Conservation (phyloP, 163 green algal genomes). For the Dunaliella salina region DNA sequence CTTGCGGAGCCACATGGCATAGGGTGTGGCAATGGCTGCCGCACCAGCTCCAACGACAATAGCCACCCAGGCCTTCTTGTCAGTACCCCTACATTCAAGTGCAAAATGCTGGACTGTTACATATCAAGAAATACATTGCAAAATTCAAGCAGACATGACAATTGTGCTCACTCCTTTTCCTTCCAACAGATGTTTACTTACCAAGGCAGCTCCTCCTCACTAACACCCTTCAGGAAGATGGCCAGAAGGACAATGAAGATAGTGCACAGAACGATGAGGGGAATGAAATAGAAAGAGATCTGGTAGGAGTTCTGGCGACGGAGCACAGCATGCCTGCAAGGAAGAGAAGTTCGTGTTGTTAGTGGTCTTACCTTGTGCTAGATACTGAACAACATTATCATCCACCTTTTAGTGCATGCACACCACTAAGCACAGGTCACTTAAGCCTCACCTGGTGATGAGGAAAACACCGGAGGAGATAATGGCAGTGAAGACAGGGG, state of each 20-base stretch:
- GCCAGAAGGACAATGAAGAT: slow-evolving; percentile 19
- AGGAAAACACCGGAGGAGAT: slow-evolving; percentile 16
- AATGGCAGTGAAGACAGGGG: slow-evolving; percentile 17
- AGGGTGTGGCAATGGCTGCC: neutral
- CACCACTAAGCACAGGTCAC: too few relatives aligned
- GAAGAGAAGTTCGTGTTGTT: too few relatives aligned
- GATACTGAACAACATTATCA: too few relatives aligned
- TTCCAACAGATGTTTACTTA: too few relatives aligned
- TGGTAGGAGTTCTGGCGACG: slow-evolving; percentile 9
- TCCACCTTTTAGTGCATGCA: too few relatives aligned
- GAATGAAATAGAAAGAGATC: slow-evolving; percentile 11
- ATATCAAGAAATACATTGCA: too few relatives aligned
- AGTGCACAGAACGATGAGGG: slow-evolving; percentile 17
- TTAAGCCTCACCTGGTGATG: neutral
- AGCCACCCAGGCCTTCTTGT: neutral
- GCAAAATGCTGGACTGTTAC: too few relatives aligned
- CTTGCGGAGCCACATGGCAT: neutral
- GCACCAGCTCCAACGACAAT: neutral
- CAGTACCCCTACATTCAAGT: neutral
- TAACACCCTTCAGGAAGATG: slow-evolving; percentile 18
- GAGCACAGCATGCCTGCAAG: slow-evolving; percentile 1
- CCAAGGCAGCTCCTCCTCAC: neutral
- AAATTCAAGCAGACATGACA: too few relatives aligned
- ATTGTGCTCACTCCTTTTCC: too few relatives aligned
- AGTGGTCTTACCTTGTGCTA: too few relatives aligned